Conservation (phyloP, 805 yeast genomes). For the Yamadazyma tumulicola region DNA sequence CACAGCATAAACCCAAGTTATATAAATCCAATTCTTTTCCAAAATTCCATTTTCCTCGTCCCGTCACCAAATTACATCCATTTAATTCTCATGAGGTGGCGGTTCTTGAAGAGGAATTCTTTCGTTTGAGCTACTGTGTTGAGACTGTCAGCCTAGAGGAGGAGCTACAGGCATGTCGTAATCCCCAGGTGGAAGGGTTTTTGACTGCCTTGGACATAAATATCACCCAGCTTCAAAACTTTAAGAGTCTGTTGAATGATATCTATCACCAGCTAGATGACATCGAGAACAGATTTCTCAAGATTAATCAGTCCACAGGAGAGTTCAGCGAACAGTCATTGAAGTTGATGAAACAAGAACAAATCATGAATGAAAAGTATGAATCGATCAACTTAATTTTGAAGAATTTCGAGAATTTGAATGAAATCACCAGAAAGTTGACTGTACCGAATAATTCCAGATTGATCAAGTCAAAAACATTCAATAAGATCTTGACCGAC, state of each 20-base stretch:
- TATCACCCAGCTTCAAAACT: slow-evolving; percentile 2
- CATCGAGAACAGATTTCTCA: slow-evolving; percentile 50
- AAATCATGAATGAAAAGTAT: slow-evolving; percentile 38
- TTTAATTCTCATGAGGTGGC: slow-evolving; percentile 11
- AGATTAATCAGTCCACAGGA: slow-evolving; percentile 58
- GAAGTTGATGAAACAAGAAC: slow-evolving; percentile 45
- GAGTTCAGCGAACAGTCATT: slow-evolving; percentile 61
- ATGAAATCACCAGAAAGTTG: slow-evolving; percentile 62
- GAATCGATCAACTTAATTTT: slow-evolving; percentile 47
- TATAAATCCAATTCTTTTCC: slow-evolving; percentile 14
- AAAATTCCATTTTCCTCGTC: neutral
- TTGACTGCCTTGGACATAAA: slow-evolving; percentile 2
- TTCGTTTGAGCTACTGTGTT: slow-evolving; percentile 1
- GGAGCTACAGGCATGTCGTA: neutral
- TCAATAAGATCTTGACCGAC: slow-evolving; percentile 45
- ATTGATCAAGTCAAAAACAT: slow-evolving; percentile 31
- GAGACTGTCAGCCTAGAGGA: neutral
- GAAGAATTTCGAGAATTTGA: slow-evolving; percentile 64
- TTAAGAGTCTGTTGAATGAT: slow-evolving; percentile 10
- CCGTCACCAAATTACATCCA: slow-evolving; percentile 11
- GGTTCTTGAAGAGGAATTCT: neutral
- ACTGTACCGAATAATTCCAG: slow-evolving; percentile 52
- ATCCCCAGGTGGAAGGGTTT: neutral
- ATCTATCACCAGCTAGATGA: slow-evolving; percentile 45
- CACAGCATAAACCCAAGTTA: slow-evolving; percentile 1